phyloP scores from a whole-genome alignment of 345 rosid species.

The Melaleuca alternifolia region DNA sequence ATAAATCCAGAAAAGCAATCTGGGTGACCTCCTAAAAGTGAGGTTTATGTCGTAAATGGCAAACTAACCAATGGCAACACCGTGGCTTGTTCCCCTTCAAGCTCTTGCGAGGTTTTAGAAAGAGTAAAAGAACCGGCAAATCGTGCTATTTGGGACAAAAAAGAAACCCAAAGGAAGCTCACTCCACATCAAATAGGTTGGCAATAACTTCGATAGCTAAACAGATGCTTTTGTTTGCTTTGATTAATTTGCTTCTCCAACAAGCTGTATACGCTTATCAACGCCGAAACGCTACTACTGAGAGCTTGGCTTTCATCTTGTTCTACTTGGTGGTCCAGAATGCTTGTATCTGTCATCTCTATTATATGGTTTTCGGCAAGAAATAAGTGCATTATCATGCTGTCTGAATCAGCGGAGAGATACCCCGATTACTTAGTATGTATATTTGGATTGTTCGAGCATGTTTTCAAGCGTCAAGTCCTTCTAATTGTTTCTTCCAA shows the following conservation, averaged over 20 bases:
- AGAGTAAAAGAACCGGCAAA: conserved; percentile 18
- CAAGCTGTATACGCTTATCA: neutral
- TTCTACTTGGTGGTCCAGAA: neutral
- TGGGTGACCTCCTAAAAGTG: conserved; percentile 1
- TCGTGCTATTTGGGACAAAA: conserved; percentile 36
- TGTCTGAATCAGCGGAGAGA: neutral
- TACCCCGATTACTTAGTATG: neutral
- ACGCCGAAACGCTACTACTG: neutral
- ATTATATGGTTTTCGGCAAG: neutral
- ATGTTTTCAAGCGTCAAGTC: neutral
- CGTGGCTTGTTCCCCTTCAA: conserved; percentile 1
- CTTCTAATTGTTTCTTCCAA: neutral
- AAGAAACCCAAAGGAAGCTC: conserved; percentile 77
- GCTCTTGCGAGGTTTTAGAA: conserved; percentile 5
- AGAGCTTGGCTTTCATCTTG: neutral
- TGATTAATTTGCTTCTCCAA: neutral
- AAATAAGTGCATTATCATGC: neutral
- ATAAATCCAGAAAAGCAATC: conserved; percentile 36
- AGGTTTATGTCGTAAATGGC: neutral
- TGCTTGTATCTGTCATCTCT: neutral
- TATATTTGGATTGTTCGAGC: neutral
- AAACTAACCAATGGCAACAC: conserved; percentile 1
- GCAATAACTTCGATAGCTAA: neutral
- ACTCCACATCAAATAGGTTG: conserved; percentile 93
- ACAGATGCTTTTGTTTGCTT: neutral